phyloP scores from a whole-genome alignment of 2,329 filamentous ascomycete genomes.

The Fusarium sp. region DNA sequence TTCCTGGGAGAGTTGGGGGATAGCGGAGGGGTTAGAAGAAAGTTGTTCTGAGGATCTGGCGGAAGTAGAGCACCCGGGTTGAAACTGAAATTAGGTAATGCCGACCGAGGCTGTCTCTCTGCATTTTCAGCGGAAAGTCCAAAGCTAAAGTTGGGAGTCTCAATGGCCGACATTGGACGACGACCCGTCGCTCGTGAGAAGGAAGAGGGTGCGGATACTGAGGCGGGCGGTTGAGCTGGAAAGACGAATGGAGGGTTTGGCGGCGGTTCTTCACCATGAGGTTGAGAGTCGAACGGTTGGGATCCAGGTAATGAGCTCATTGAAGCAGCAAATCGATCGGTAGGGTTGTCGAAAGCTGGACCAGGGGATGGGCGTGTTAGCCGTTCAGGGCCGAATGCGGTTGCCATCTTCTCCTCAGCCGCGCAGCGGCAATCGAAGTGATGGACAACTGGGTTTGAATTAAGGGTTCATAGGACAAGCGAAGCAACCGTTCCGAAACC shows the following conservation, averaged over 20 bases:
- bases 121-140: slow-evolving; percentile 52
- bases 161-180: slow-evolving; percentile 69
- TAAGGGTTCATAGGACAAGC: slow-evolving; percentile 59
- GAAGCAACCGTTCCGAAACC: slow-evolving; percentile 17
- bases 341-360: slow-evolving; percentile 46
- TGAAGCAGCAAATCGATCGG: slow-evolving; percentile 46
- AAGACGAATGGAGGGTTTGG: slow-evolving; percentile 78
- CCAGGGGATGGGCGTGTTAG: slow-evolving; percentile 51
- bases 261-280: slow-evolving; percentile 55
- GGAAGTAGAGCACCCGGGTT: slow-evolving; percentile 68
- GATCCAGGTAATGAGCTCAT: slow-evolving; percentile 39
- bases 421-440: slow-evolving; percentile 65
- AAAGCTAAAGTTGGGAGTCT: slow-evolving; percentile 57
- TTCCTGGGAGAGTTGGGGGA: slow-evolving; percentile 67
- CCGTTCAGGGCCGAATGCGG: slow-evolving; percentile 57
- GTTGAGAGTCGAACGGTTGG: slow-evolving; percentile 31
- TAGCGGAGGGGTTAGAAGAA: slow-evolving; percentile 68
- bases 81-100: slow-evolving; percentile 70
- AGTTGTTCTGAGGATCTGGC: slow-evolving; percentile 52
- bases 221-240: slow-evolving; percentile 63
- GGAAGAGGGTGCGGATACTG: slow-evolving; percentile 64
- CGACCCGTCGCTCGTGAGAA: slow-evolving; percentile 65
- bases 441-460: slow-evolving; percentile 57
- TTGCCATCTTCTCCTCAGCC: slow-evolving; percentile 63
- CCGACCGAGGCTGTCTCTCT: slow-evolving; percentile 51